These are phyloP conservation scores for Coriaria nepalensis DNA, from an alignment of 306 rosid genomes.

Conservation along the genomic window DNA sequence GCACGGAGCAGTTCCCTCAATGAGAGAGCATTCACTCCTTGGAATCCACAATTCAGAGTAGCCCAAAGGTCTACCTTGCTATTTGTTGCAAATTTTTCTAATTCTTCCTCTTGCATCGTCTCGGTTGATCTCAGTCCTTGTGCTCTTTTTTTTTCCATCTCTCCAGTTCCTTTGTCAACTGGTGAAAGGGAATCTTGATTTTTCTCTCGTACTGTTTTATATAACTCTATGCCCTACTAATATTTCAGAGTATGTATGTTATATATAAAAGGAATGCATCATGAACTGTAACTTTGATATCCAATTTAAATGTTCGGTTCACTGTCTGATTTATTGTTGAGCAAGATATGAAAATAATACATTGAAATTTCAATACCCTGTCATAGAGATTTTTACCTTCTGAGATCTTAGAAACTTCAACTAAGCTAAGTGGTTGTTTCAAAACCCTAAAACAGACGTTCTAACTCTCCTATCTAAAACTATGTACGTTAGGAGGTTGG, in stretches of 20 bases:
- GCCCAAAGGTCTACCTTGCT: conserved; percentile 27
- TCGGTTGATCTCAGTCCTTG: neutral
- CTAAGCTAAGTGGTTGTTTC: neutral
- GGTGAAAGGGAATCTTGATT: neutral
- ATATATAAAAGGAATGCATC: no score
- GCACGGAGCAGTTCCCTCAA: conserved; percentile 19
- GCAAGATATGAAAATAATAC: no score
- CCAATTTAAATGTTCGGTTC: no score
- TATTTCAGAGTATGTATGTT: no score
- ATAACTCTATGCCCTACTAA: neutral
- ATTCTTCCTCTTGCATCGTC: neutral
- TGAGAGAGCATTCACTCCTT: conserved; percentile 16
- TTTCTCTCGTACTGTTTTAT: neutral
- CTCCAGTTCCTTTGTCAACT: neutral
- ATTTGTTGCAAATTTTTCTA: conserved; percentile 1
- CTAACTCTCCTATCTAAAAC: neutral
- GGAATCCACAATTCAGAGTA: conserved; percentile 15
- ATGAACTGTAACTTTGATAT: no score
- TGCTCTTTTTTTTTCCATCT: conserved; percentile 2
- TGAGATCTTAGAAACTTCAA: neutral
- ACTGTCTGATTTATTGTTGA: no score
- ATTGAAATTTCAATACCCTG: no score
- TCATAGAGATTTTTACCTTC: neutral
- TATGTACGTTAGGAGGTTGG: conserved; percentile 33
- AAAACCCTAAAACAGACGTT: neutral